Base-by-base conservation (phyloP, 768 basidiomycete genomes). In the Macrolepiota fuliginosa region DNA sequence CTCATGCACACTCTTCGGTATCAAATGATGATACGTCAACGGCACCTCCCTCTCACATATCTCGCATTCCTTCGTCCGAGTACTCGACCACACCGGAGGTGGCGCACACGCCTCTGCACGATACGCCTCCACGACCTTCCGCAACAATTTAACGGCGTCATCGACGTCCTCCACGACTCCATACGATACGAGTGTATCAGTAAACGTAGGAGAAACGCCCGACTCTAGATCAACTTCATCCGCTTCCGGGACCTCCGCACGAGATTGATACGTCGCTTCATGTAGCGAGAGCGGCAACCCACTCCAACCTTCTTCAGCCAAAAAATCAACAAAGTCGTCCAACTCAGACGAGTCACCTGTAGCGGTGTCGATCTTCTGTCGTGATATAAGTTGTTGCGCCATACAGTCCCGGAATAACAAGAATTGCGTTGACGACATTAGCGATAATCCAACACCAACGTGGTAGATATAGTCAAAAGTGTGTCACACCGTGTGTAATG, bases 11-110 rank as follows among this genome's bases (percentile, higher is more conserved):
- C 80, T 79, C 27, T 81, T 76, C 1, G 85, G 85, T 49, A 87
- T 83, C 32, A 87, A 77, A 62, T 86, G 84, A 68, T 86, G 84
- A 66, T 85, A 87, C 19, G 85, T 86, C 66, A 86, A 70, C 11
- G 81, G 82, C 2, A 85, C 77, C 54, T 75, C 77, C n/a, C 84
- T 76, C 63, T 78, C 77, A 68, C 86, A 88, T 25, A 88, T 82
- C 72, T 86, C 84, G 72, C 86, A 87, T 64, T 81, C 81, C 17
- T 63, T 73, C 27, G 80, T 78, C 6, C 85, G 76, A 24, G 86
- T 86, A 12, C 75, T 72, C 12, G 74, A 76, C 85, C 84, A 86
- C 7, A 76, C 71, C 0, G 82, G 83, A 11, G 81, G 82, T 1
- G 83, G 78, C 4, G 80, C 79, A 54, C 77, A 80, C 0, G 77